These are phyloP conservation scores for Purshia tridentata DNA, from an alignment of 306 rosid species.

Conservation along the genomic window DNA sequence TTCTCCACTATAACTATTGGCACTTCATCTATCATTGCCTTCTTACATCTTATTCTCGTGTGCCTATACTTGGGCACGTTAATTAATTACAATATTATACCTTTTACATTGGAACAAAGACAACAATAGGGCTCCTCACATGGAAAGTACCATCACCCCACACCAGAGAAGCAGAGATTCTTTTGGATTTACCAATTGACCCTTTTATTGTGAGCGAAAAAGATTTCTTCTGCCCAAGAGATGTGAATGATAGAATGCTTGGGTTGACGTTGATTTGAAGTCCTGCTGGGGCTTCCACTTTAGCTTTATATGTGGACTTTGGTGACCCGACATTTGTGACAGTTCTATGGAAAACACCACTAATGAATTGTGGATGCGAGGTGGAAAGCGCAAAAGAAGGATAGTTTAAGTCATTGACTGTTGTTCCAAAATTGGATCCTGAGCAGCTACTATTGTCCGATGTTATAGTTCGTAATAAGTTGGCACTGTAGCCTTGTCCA, in stretches of 20 bases:
- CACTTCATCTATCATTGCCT: too few species aligned
- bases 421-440: background rate
- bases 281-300: constrained; percentile 27
- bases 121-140: constrained; percentile 52
- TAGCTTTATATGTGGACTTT: constrained; percentile 31
- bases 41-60: too few species aligned
- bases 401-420: constrained; percentile 36
- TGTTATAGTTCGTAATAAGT: constrained; percentile 23
- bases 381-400: constrained; percentile 43
- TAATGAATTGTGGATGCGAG: background rate
- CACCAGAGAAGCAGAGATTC: constrained; percentile 39
- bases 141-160: constrained; percentile 47
- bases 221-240: constrained; percentile 30
- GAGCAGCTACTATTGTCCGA: constrained; percentile 37
- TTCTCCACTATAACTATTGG: too few species aligned
- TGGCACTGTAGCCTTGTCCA: constrained; percentile 34
- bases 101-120: constrained; percentile 1
- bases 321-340: constrained; percentile 49
- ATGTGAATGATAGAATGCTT: constrained; percentile 28
- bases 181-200: background rate
- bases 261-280: constrained; percentile 37
- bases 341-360: constrained; percentile 35
- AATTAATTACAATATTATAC: too few species aligned
- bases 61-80: too few species aligned
- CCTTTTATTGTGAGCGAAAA: background rate